Conservation (phyloP, 1,284 basidiomycete species). For the Ustilago shanxiensis region DNA sequence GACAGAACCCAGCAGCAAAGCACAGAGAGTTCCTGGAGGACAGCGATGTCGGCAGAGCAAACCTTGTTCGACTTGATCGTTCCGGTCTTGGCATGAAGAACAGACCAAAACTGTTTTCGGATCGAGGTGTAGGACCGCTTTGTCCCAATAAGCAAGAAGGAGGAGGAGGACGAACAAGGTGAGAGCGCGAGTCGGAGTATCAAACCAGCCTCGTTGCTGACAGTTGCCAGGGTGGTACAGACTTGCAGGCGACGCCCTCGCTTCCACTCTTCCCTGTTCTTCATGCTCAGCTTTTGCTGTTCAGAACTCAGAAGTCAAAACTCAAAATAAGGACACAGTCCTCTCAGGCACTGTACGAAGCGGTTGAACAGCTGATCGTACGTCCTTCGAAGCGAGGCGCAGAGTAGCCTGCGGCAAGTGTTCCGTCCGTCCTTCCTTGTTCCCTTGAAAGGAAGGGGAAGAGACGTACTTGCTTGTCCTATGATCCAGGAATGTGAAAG, state of each 20-base stretch:
- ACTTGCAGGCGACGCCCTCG: not conserved
- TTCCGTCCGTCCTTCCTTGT: not conserved
- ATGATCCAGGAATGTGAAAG: not conserved
- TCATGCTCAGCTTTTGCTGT: too few relatives aligned
- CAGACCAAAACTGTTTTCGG: not conserved
- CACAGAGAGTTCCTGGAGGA: not conserved
- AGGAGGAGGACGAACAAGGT: not conserved
- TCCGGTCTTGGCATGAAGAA: slow-evolving; percentile 2
- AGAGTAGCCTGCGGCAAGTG: not conserved
- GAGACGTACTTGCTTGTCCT: not conserved
- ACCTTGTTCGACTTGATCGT: not conserved
- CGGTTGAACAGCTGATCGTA: not conserved
- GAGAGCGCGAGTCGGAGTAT: not conserved
- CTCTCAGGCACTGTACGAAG: not conserved
- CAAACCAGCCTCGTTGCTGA: slow-evolving; percentile 12
- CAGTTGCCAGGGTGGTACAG: slow-evolving; percentile 7
- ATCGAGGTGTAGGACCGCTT: not conserved
- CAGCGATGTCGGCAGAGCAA: not conserved
- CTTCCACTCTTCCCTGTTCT: not conserved
- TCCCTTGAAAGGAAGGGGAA: not conserved
- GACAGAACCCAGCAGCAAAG: not conserved
- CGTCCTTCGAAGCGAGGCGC: not conserved
- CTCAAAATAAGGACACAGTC: not conserved
- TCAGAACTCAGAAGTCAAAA: not conserved
- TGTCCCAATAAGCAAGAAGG: not conserved